Conservation (phyloP, 352 stramenopile genomes). For the Lagenidium sp. region DNA sequence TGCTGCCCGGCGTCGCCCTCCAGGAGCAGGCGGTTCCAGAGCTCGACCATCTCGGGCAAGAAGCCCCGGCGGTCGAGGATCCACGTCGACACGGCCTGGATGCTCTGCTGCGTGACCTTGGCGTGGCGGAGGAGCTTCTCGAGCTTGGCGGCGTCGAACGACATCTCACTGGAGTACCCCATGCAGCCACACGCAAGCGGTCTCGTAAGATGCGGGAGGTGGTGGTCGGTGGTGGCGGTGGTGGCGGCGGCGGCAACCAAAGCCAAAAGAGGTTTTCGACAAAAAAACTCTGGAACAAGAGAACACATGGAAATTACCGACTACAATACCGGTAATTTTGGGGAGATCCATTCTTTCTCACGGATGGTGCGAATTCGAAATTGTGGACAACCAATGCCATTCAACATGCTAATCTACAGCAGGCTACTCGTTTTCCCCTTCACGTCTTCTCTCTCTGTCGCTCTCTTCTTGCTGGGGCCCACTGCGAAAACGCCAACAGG, state of each 20-base stretch:
- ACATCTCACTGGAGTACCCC: slow-evolving; percentile 8
- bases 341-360: too few species aligned
- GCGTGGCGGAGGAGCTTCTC: slow-evolving; percentile 50
- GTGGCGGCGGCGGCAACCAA: too few species aligned
- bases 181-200: slow-evolving; percentile 3
- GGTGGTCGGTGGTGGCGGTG: too few species aligned
- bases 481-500: neutral
- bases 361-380: neutral
- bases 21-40: slow-evolving; percentile 43
- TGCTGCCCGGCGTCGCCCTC: slow-evolving; percentile 52
- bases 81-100: slow-evolving; percentile 71
- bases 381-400: too few species aligned
- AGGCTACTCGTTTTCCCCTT: neutral
- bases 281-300: too few species aligned
- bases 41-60: slow-evolving; percentile 46
- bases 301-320: too few species aligned
- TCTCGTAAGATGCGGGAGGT: too few species aligned
- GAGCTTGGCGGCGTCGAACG: slow-evolving; percentile 40
- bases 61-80: slow-evolving; percentile 57
- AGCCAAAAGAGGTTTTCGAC: too few species aligned
- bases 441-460: neutral
- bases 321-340: too few species aligned
- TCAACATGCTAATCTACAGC: too few species aligned
- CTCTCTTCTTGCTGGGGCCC: neutral
- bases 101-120: slow-evolving; percentile 79